A percentile compares a stretch with the other conserved stretches of the same genome.
These are phyloP conservation scores for Echites panduratus DNA, from an alignment of 257 asterid species.

Conservation along the genomic window DNA sequence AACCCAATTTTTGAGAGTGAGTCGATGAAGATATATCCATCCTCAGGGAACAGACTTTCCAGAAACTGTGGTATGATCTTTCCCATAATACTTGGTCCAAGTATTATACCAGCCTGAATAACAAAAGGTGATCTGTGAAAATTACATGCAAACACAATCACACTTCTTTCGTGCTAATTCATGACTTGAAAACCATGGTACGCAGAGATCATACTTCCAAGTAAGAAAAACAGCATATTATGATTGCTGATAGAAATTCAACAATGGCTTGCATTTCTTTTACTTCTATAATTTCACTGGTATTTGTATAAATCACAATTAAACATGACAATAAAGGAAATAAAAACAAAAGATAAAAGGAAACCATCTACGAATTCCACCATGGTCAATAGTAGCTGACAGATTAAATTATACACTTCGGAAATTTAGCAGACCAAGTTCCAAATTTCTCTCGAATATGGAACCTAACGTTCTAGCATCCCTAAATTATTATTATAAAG, in stretches of 20 bases:
- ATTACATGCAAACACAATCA: background rate
- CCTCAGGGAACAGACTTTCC: conserved; percentile 36
- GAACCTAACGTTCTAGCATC: background rate
- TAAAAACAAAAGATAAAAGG: background rate
- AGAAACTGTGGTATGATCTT: conserved; percentile 13
- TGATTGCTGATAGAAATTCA: no score
- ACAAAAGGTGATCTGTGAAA: background rate
- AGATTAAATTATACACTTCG: background rate
- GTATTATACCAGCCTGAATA: conserved; percentile 65
- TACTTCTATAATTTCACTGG: background rate
- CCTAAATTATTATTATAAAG: background rate
- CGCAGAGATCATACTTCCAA: no score
- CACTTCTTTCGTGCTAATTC: conserved; percentile 2
- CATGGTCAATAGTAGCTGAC: background rate
- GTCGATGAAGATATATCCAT: conserved; percentile 56
- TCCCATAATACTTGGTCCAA: conserved; percentile 70
- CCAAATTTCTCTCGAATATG: background rate
- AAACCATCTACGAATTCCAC: background rate
- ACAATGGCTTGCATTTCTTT: background rate
- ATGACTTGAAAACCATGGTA: background rate
- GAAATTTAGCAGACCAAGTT: background rate
- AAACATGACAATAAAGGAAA: background rate
- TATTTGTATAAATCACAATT: background rate
- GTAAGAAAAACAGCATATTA: no score
- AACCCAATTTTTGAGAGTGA: conserved; percentile 60